Evolutionary conservation across 768 basidiomycete genomes (phyloP).

Genomic region (Tricholomella constricta): DNA sequence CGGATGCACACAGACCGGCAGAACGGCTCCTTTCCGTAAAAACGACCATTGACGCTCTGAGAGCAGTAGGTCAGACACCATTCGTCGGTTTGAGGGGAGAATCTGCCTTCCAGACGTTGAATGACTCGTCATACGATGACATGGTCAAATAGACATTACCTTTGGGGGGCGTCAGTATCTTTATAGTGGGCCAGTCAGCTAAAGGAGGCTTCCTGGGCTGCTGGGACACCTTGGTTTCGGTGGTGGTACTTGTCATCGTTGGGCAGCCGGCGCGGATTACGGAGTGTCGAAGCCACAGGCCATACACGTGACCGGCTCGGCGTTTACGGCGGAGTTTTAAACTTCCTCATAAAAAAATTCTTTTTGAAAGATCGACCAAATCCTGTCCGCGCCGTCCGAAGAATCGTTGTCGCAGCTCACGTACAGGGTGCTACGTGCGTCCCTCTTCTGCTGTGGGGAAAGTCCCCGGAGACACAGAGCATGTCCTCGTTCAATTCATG

Average conservation of each 20-base stretch:
- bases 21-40: conserved; percentile 49
- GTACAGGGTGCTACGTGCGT: conserved; percentile 57
- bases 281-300: background rate
- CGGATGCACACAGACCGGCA: conserved; percentile 66
- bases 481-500: conserved; percentile 53
- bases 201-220: conserved; percentile 39
- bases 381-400: conserved; percentile 58
- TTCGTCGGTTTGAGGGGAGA: conserved; percentile 63
- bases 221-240: conserved; percentile 22
- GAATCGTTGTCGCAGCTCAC: conserved; percentile 87
- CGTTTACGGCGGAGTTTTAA: conserved; percentile 27
- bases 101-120: conserved; percentile 41
- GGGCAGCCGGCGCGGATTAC: background rate
- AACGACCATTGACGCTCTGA: conserved; percentile 56
- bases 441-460: conserved; percentile 79
- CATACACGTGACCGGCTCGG: conserved; percentile 5
- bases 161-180: conserved; percentile 54
- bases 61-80: conserved; percentile 65
- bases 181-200: conserved; percentile 53
- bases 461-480: conserved; percentile 91
- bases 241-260: conserved; percentile 5
- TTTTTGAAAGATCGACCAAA: conserved; percentile 16
- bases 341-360: conserved; percentile 16
- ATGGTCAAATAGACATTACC: conserved; percentile 30
- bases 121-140: background rate